These are phyloP conservation scores for Achaetomiella virescens DNA, from an alignment of 495 filamentous ascomycete genomes.

Conservation along the genomic window DNA sequence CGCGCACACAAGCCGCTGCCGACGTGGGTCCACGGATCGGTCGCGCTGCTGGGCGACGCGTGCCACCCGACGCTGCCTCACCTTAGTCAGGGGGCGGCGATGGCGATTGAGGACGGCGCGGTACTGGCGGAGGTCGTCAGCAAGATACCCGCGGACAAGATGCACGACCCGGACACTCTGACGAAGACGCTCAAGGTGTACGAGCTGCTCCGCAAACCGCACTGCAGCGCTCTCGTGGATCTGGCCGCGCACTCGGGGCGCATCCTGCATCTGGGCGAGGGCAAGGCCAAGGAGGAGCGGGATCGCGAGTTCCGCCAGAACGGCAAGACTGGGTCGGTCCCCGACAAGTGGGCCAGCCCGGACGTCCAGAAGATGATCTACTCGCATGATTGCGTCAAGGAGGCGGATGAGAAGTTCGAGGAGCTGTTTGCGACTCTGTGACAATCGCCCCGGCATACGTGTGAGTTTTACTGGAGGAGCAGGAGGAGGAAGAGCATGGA, in stretches of 20 bases:
- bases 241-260: slow-evolving; percentile 62
- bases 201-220: slow-evolving; percentile 63
- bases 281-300: slow-evolving; percentile 67
- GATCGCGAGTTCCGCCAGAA: slow-evolving; percentile 64
- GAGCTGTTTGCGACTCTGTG: slow-evolving; percentile 46
- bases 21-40: slow-evolving; percentile 60
- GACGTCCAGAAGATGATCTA: slow-evolving; percentile 75
- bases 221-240: slow-evolving; percentile 63
- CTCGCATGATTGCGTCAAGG: slow-evolving; percentile 59
- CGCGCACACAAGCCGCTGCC: slow-evolving; percentile 62
- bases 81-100: slow-evolving; percentile 73
- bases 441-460: no score
- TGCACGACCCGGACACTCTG: slow-evolving; percentile 47
- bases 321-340: slow-evolving; percentile 49
- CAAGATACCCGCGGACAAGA: slow-evolving; percentile 41
- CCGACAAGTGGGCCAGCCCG: slow-evolving; percentile 73
- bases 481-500: not conserved
- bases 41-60: slow-evolving; percentile 72
- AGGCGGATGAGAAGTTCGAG: slow-evolving; percentile 55
- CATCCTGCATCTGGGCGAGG: slow-evolving; percentile 66
- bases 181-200: slow-evolving; percentile 63
- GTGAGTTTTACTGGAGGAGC: not conserved
- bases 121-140: slow-evolving; percentile 63
- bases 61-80: slow-evolving; percentile 77
- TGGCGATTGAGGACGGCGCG: slow-evolving; percentile 75